Evolutionary conservation across 345 rosid genomes (phyloP).

Genomic region (Gossypium rotundifolium): DNA sequence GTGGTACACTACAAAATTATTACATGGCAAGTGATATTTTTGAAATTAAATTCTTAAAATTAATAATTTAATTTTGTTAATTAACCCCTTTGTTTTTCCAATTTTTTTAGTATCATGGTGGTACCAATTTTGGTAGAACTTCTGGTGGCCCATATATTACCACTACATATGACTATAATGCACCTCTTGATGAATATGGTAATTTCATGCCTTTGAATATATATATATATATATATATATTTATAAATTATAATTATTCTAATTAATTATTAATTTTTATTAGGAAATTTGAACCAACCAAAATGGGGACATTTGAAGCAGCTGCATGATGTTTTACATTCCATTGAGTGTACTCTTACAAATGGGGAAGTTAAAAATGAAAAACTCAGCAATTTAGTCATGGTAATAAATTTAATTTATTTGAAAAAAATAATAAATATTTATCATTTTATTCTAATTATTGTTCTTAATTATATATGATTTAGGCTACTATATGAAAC

Average conservation of each 20-base stretch:
- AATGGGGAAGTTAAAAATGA: slow-evolving; percentile 34
- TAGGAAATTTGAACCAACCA: slow-evolving; percentile 69
- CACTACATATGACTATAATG: slow-evolving; percentile 55
- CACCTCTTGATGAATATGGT: slow-evolving; percentile 60
- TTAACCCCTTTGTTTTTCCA: too few species aligned
- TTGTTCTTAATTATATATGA: not conserved
- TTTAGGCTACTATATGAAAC: slow-evolving; percentile 44
- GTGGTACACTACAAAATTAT: slow-evolving; percentile 61
- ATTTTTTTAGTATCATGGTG: slow-evolving; percentile 54
- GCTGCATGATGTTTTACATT: slow-evolving; percentile 46
- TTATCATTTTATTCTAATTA: not conserved
- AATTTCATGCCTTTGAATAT: not conserved
- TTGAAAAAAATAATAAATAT: not conserved
- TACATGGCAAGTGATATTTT: slow-evolving; percentile 40
- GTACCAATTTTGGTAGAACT: slow-evolving; percentile 56
- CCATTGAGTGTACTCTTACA: slow-evolving; percentile 50
- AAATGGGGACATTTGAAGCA: slow-evolving; percentile 74
- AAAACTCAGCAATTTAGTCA: slow-evolving; percentile 34
- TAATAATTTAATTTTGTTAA: not conserved
- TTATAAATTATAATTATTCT: not conserved
- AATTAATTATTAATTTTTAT: too few species aligned
- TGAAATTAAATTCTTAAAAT: not conserved
- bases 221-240: not conserved
- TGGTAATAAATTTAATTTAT: slow-evolving; percentile 20
- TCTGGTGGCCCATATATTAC: slow-evolving; percentile 65